These are phyloP conservation scores for Brassica hybrid DNA, from an alignment of 441 rosid genomes.

Conservation along the genomic window DNA sequence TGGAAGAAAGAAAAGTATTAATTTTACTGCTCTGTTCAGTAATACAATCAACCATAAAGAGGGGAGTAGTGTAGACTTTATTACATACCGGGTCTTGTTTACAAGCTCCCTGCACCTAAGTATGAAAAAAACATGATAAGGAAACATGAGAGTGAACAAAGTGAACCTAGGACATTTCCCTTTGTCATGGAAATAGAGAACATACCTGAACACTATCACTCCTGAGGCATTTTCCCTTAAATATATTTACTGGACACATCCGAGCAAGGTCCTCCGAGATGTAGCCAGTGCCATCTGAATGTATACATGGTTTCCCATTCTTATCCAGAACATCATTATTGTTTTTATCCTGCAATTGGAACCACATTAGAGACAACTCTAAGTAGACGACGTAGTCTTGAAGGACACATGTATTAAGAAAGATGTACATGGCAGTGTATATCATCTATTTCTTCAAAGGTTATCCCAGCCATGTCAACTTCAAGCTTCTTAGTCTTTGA, in stretches of 20 bases:
- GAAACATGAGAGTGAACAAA: neutral
- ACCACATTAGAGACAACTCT: neutral
- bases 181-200: slow-evolving; percentile 28
- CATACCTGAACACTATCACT: slow-evolving; percentile 53
- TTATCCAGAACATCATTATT: slow-evolving; percentile 45
- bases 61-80: neutral
- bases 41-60: neutral
- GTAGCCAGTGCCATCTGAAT: slow-evolving; percentile 86
- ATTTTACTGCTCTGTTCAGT: slow-evolving; percentile 9
- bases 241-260: slow-evolving; percentile 54
- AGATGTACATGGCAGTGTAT: slow-evolving; percentile 57
- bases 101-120: neutral
- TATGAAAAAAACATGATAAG: neutral
- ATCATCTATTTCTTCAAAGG: slow-evolving; percentile 44
- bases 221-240: slow-evolving; percentile 39
- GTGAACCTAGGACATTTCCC: neutral
- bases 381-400: neutral
- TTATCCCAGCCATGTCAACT: slow-evolving; percentile 49
- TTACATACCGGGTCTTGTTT: slow-evolving; percentile 49
- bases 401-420: slow-evolving; percentile 3
- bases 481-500: slow-evolving; percentile 66
- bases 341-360: slow-evolving; percentile 52
- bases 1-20: neutral
- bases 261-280: slow-evolving; percentile 79
- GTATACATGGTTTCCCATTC: slow-evolving; percentile 53